Evolutionary conservation across 331 rosid species (phyloP), one percentile per base, ranked within the genome.

Genomic region (Ulmus americana): DNA sequence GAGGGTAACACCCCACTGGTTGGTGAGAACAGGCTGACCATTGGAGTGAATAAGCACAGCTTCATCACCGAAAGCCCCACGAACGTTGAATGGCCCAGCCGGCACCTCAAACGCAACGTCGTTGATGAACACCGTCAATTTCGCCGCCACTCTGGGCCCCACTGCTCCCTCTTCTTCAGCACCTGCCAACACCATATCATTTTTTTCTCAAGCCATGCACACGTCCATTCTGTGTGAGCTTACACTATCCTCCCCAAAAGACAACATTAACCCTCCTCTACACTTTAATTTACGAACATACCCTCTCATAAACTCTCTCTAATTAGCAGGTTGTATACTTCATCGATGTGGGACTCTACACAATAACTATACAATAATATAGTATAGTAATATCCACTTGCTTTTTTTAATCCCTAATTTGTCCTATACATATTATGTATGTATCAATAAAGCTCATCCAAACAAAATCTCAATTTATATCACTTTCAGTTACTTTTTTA

Each of bases 1-100:
- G 48, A 89, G 82, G 41, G 97, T 92, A 57, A 85, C 65, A 7
- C 98, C 98, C 95, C 97, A 92, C 43, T 89, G 88, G 66, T 92
- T 80, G 59, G 96, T 87, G 59, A 82, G 82, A 61, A 92, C 95
- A 5, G 95, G 95, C 53, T 83, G 98, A 61, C 98, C 97, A 64
- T 84, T 73, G 12, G 88, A 76, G 78, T 92, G 85, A 63, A 92
- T 70, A 41, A 92, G 91, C 10, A 87, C 90, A 15, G 80, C 91
- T 8, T 80, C 95, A 42, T 80, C 90, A 8, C 98, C 98, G 67
- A 92, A 89, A 12, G 97, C 95, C 77, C 79, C 97, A 1, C 95
- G 79, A 55, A 92, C 83, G 72, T 83, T 87, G 79, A 92, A 85
- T 1, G 90, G 91, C 8, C 95, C 91, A 55, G 70, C 68, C 0